These are phyloP conservation scores for Exophiala lecanii-corni DNA, from an alignment of 2,329 filamentous ascomycete genomes.

Conservation along the genomic window DNA sequence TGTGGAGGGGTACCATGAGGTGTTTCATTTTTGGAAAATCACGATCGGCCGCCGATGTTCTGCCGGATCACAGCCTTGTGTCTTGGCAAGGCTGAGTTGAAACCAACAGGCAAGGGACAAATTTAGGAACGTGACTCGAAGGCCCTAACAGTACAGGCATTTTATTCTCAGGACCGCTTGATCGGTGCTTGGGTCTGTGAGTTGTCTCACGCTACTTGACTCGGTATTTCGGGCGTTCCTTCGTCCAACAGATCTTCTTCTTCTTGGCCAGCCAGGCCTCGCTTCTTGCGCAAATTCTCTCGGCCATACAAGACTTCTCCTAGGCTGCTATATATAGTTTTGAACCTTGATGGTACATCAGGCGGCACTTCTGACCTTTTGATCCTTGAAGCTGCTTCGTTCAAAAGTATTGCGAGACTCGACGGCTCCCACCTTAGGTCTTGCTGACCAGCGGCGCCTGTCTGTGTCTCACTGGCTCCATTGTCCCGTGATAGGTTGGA, in stretches of 20 bases:
- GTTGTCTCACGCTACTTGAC: no score
- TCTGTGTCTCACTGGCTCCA: background rate
- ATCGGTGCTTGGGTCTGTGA: no score
- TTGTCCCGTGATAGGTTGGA: constrained; percentile 6
- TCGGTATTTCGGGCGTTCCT: background rate
- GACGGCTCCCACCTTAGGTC: constrained; percentile 19
- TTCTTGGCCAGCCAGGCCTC: constrained; percentile 15
- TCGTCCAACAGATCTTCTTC: constrained; percentile 16
- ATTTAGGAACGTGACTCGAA: no score
- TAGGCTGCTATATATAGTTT: constrained; percentile 21
- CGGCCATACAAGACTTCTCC: constrained; percentile 34
- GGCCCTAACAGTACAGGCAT: no score
- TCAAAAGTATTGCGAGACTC: constrained; percentile 19
- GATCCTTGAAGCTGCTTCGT: constrained; percentile 4
- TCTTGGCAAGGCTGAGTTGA: no score
- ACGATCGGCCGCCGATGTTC: no score
- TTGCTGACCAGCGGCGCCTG: background rate
- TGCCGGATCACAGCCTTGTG: no score
- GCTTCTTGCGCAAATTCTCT: constrained; percentile 37
- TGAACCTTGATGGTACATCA: constrained; percentile 4
- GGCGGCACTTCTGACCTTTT: constrained; percentile 3
- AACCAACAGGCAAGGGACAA: no score
- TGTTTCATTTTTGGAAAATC: no score
- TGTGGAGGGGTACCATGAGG: no score
- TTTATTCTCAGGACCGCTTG: no score